Percentiles rank a stretch among this genome's conserved stretches.
phyloP scores from a whole-genome alignment of 768 basidiomycete genomes.

The Pleurotus djamor region DNA sequence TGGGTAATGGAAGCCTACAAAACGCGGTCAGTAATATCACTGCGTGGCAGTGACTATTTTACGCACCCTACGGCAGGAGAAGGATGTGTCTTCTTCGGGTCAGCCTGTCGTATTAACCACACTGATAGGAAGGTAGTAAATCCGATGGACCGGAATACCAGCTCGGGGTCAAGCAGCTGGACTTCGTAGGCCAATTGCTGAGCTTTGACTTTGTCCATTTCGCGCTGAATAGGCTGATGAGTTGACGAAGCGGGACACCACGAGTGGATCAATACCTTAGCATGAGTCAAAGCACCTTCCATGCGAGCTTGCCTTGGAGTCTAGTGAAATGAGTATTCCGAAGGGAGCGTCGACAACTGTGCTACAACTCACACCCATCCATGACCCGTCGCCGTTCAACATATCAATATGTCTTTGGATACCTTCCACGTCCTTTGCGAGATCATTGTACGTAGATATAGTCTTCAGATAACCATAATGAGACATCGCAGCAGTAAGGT shows the following conservation, averaged over 20 bases:
- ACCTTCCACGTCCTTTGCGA: slow-evolving; percentile 74
- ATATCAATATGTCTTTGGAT: slow-evolving; percentile 75
- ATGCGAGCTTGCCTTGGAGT: slow-evolving; percentile 73
- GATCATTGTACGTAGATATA: slow-evolving; percentile 70
- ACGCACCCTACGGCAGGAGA: slow-evolving; percentile 63
- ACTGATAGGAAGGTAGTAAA: slow-evolving; percentile 91
- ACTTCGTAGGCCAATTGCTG: slow-evolving; percentile 80
- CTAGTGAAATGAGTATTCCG: slow-evolving; percentile 28
- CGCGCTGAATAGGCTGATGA: slow-evolving; percentile 37
- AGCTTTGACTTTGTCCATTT: slow-evolving; percentile 69
- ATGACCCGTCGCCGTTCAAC: slow-evolving; percentile 73
- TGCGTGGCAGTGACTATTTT: neutral
- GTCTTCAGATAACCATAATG: slow-evolving; percentile 89
- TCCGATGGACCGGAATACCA: slow-evolving; percentile 72
- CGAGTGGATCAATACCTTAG: slow-evolving; percentile 51
- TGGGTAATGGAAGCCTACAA: slow-evolving; percentile 79
- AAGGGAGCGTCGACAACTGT: neutral
- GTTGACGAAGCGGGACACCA: neutral
- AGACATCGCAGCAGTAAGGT: slow-evolving; percentile 80
- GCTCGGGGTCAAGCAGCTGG: slow-evolving; percentile 84
- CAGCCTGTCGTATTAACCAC: slow-evolving; percentile 91
- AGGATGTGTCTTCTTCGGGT: slow-evolving; percentile 79
- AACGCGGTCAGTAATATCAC: neutral
- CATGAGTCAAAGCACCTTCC: slow-evolving; percentile 72
- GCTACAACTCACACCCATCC: slow-evolving; percentile 67